Conservation (phyloP, 441 rosid genomes). For the Capsella rubella region DNA sequence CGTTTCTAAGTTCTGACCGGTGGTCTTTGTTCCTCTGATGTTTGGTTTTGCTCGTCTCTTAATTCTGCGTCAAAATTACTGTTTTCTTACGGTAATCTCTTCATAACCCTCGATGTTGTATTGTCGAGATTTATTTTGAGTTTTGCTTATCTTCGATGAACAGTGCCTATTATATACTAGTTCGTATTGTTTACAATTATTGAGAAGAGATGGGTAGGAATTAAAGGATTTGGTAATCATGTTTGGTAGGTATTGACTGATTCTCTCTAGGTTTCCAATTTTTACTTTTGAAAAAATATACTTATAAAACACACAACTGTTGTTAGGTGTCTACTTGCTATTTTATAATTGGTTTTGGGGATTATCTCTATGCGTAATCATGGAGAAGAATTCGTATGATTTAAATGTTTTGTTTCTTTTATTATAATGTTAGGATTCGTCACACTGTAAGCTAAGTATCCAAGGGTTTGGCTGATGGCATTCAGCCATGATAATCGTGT, state of each 20-base stretch:
- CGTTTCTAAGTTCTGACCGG: too few relatives aligned
- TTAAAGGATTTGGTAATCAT: conserved; percentile 19
- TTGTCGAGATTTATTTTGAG: too few relatives aligned
- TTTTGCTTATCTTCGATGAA: not conserved
- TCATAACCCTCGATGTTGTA: too few relatives aligned
- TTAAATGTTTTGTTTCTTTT: not conserved
- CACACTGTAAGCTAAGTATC: conserved; percentile 27
- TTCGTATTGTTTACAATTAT: conserved; percentile 13
- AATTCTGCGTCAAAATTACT: too few relatives aligned
- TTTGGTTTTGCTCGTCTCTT: too few relatives aligned
- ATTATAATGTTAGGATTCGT: conserved; percentile 27
- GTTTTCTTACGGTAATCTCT: too few relatives aligned
- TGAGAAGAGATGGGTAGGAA: not conserved
- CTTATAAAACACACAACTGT: not conserved
- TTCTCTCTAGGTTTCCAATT: conserved; percentile 21
- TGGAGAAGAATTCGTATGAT: conserved; percentile 22
- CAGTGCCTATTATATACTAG: not conserved
- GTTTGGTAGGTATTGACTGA: conserved; percentile 24
- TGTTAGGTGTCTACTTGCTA: conserved; percentile 9
- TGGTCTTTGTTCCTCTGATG: too few relatives aligned
- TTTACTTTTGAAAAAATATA: conserved; percentile 8
- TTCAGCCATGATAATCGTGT: conserved; percentile 25
- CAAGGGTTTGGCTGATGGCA: conserved; percentile 29
- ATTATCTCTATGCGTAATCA: conserved; percentile 12
- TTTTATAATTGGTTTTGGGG: not conserved